Evolutionary conservation across 2,329 filamentous ascomycete species (phyloP).

Genomic region (Cordyceps cicadae): DNA sequence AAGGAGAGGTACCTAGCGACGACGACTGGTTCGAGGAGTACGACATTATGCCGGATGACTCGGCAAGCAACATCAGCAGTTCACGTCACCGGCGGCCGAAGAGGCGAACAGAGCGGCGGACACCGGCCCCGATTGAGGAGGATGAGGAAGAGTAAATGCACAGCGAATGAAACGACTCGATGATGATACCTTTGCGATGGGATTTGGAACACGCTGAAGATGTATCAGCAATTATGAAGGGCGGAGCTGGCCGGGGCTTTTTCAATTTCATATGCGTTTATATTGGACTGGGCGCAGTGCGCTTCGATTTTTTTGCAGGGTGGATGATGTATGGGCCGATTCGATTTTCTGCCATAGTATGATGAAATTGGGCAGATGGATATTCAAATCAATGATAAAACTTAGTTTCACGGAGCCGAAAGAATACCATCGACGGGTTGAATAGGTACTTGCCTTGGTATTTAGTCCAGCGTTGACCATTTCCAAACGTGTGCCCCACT

Average conservation of each 20-base stretch:
- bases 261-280: background rate
- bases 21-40: conserved; percentile 51
- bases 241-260: background rate
- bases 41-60: conserved; percentile 68
- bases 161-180: background rate
- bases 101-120: conserved; percentile 59
- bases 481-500: background rate
- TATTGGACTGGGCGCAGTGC: background rate
- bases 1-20: conserved; percentile 42
- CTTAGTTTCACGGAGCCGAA: too few relatives aligned
- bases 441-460: too few relatives aligned
- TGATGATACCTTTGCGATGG: conserved; percentile 4
- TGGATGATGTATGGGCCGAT: background rate
- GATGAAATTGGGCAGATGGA: background rate
- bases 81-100: conserved; percentile 59
- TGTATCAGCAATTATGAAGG: background rate
- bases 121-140: conserved; percentile 65
- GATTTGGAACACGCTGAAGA: background rate
- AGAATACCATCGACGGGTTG: background rate
- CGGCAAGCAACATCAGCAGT: conserved; percentile 71
- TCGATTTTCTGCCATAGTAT: background rate
- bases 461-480: background rate
- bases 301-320: background rate
- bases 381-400: background rate
- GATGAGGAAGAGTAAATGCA: conserved; percentile 52